phyloP scores from a whole-genome alignment of 1,284 basidiomycete genomes.

The Ganoderma multipileum region DNA sequence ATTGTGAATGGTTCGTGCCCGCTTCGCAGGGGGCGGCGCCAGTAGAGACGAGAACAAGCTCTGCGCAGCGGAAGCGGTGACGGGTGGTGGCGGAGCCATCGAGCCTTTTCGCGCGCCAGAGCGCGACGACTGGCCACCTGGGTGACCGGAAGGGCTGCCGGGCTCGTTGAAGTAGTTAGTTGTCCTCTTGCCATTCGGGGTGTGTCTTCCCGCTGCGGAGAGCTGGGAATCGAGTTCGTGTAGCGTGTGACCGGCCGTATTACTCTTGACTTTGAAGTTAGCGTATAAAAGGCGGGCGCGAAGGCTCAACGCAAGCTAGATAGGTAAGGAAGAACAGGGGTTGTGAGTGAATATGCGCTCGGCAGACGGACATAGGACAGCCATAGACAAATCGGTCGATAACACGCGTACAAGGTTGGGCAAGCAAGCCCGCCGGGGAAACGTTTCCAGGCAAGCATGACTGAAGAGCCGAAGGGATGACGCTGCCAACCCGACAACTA shows the following conservation, averaged over 20 bases:
- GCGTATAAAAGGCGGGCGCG: constrained; percentile 81
- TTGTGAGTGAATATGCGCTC: constrained; percentile 36
- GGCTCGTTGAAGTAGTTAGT: constrained; percentile 56
- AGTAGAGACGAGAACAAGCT: constrained; percentile 77
- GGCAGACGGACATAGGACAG: neutral
- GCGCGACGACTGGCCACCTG: constrained; percentile 34
- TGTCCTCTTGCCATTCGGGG: constrained; percentile 44
- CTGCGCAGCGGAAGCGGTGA: constrained; percentile 51
- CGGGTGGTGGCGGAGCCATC: constrained; percentile 56
- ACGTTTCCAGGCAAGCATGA: constrained; percentile 8
- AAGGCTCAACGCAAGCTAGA: constrained; percentile 76
- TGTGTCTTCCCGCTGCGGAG: constrained; percentile 29
- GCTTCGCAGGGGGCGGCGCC: constrained; percentile 74
- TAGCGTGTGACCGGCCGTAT: constrained; percentile 67
- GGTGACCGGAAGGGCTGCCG: constrained; percentile 23
- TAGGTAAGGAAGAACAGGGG: constrained; percentile 45
- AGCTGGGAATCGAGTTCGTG: constrained; percentile 71
- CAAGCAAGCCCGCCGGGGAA: constrained; percentile 34
- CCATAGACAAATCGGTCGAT: neutral
- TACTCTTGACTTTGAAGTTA: constrained; percentile 79
- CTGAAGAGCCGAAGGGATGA: constrained; percentile 10
- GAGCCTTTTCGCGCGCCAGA: constrained; percentile 45
- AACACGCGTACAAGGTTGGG: constrained; percentile 7
- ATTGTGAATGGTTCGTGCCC: constrained; percentile 77
- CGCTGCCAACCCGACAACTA: neutral